Evolutionary conservation across 768 basidiomycete species (phyloP), one percentile per base, ranked within the genome.

Genomic region (Tricholoma flavovirens): DNA sequence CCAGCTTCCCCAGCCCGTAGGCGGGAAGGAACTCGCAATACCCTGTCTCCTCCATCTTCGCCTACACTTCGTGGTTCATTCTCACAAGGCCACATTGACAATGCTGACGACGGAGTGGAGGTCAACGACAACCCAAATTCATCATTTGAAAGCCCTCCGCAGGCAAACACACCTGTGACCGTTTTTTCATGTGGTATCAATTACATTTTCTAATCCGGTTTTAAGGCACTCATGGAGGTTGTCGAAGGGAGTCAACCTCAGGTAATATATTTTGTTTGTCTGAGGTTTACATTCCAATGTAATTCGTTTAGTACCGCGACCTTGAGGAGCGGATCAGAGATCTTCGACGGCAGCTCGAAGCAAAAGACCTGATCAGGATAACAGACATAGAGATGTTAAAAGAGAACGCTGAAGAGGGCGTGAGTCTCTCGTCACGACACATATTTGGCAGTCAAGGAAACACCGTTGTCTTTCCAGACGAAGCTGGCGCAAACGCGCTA

Each of bases 1-100:
- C 58, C 58, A 43, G 36, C 36, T 17, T 55, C 58, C 0, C 54
- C 43, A 19, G 45, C 56, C 14, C 56, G 54, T n/a, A 35, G 51
- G 33, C 45, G 50, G 17, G 45, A 35, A 17, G 26, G 22, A 14
- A 52, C 21, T 15, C 14, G 26, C 14, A 9, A 10, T 35, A 9
- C 49, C 15, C 45, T 51, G n/a, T 52, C 58, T 22, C 58, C 53
- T 2, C 53, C 48, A 5, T 26, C 49, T 14, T 59, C 58, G 5
- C 58, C 54, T 21, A 19, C 49, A 15, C 26, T 33, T 35, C 26
- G 5, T 21, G n/a, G 49, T 3, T 50, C 40, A 35, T 12, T 26
- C 5, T 51, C 48, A 19, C 42, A 36, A 42, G 51, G 30, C 15
- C 21, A 40, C 15, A 30, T 35, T 21, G 35, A 46, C 19, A 12